Conservation (phyloP, 257 asterid species). For the Fraxinus excelsior region DNA sequence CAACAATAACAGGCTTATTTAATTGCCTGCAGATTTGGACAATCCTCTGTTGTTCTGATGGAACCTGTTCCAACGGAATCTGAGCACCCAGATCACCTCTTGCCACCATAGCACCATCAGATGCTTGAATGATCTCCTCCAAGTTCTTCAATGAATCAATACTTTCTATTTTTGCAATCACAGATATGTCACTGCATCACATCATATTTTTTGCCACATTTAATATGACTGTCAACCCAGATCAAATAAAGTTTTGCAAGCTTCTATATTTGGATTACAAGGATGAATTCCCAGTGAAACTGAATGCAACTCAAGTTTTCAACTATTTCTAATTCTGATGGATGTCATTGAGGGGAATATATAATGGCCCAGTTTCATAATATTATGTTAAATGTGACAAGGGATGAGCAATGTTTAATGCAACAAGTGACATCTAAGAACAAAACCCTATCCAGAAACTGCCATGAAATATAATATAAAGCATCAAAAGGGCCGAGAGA, state of each 20-base stretch:
- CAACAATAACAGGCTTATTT: slow-evolving; percentile 90
- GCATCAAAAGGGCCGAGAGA: slow-evolving; percentile 11
- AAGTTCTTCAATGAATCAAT: slow-evolving; percentile 89
- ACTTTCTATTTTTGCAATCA: slow-evolving; percentile 93
- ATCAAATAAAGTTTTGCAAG: neutral
- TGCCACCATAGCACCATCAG: slow-evolving; percentile 99
- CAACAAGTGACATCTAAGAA: neutral
- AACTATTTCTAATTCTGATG: neutral
- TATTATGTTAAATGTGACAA: neutral
- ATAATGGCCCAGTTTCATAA: neutral
- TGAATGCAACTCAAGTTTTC: neutral
- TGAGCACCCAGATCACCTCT: slow-evolving; percentile 99
- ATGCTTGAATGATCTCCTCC: slow-evolving; percentile 85
- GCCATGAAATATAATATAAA: neutral
- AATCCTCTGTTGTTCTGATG: slow-evolving; percentile 86
- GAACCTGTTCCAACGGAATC: slow-evolving; percentile 97
- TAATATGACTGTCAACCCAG: neutral
- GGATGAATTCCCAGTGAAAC: neutral
- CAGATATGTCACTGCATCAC: slow-evolving; percentile 76
- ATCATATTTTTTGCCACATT: slow-evolving; percentile 3
- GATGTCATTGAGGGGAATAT: neutral
- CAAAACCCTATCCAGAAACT: neutral
- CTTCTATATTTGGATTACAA: too few relatives aligned
- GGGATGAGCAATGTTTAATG: neutral
- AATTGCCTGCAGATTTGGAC: slow-evolving; percentile 85